phyloP scores from a whole-genome alignment of 164 flowering plant genomes.

The Piper betle region DNA sequence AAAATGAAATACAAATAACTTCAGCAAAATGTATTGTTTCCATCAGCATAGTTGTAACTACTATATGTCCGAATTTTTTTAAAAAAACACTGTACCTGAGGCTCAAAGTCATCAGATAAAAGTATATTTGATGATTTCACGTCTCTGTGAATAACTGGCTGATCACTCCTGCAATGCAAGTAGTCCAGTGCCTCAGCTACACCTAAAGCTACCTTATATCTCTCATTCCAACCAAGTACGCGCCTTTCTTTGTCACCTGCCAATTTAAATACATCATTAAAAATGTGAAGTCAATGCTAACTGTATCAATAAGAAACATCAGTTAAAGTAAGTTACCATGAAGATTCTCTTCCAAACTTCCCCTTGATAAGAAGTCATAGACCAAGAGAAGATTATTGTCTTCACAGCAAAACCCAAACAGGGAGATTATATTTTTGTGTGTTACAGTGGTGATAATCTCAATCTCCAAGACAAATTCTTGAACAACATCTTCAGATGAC shows the following conservation, averaged over 20 bases:
- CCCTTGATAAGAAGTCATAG: constrained; percentile 66
- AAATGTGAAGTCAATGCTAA: background rate
- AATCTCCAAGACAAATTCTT: constrained; percentile 68
- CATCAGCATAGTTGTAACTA: background rate
- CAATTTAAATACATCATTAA: background rate
- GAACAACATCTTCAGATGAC: constrained; percentile 49
- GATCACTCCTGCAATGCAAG: constrained; percentile 42
- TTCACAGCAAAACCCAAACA: constrained; percentile 80
- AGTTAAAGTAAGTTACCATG: constrained; percentile 36
- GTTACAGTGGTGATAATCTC: constrained; percentile 66
- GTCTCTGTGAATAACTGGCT: constrained; percentile 86
- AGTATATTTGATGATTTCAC: constrained; percentile 94
- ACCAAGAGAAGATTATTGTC: constrained; percentile 60
- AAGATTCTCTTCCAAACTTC: constrained; percentile 92
- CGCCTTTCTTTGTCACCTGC: constrained; percentile 19
- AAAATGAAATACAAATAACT: background rate
- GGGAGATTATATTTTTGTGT: constrained; percentile 70
- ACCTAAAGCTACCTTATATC: constrained; percentile 81
- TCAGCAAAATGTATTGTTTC: background rate
- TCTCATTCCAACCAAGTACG: constrained; percentile 66
- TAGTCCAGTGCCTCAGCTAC: constrained; percentile 87
- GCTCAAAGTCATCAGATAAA: constrained; percentile 81
- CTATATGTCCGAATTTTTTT: no score
- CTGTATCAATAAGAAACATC: background rate
- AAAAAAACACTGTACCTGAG: constrained; percentile 33